Percentiles rank a stretch among this genome's conserved stretches.
Evolutionary conservation across 2,329 filamentous ascomycete genomes (phyloP).

Genomic region (Calonectria naviculata): DNA sequence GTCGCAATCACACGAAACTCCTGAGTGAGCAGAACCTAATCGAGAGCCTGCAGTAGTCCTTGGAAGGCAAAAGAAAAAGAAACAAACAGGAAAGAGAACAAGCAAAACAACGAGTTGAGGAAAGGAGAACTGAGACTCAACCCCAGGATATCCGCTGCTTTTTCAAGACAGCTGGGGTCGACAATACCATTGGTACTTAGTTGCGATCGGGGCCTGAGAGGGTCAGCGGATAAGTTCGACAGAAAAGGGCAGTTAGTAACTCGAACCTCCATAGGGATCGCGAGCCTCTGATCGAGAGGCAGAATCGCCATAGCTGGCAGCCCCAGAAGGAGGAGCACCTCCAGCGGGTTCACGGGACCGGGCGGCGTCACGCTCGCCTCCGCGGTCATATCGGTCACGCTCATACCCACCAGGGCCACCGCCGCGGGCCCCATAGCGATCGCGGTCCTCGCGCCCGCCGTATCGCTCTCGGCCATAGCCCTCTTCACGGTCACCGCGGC

Average conservation of each 20-base stretch:
- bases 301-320: constrained; percentile 54
- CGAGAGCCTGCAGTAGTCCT: constrained; percentile 42
- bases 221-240: constrained; percentile 41
- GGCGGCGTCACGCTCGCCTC: constrained; percentile 52
- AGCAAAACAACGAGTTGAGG: constrained; percentile 39
- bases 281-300: constrained; percentile 56
- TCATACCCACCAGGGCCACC: constrained; percentile 56
- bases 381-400: constrained; percentile 61
- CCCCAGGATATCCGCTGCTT: constrained; percentile 29
- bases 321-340: constrained; percentile 45
- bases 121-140: constrained; percentile 41
- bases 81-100: constrained; percentile 41
- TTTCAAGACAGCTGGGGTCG: constrained; percentile 23
- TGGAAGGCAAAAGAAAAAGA: constrained; percentile 41
- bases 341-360: constrained; percentile 53
- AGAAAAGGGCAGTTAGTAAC: constrained; percentile 26
- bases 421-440: constrained; percentile 52
- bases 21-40: constrained; percentile 47
- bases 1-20: constrained; percentile 52
- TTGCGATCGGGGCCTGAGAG: constrained; percentile 45
- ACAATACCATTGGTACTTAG: constrained; percentile 34
- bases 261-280: constrained; percentile 57
- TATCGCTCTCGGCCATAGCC: constrained; percentile 52
- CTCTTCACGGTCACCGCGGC: constrained; percentile 54
- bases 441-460: constrained; percentile 58